These are phyloP conservation scores for Pleurozium schreberi DNA, from an alignment of 225 moss, liverwort and hornwort genomes.

Conservation along the genomic window DNA sequence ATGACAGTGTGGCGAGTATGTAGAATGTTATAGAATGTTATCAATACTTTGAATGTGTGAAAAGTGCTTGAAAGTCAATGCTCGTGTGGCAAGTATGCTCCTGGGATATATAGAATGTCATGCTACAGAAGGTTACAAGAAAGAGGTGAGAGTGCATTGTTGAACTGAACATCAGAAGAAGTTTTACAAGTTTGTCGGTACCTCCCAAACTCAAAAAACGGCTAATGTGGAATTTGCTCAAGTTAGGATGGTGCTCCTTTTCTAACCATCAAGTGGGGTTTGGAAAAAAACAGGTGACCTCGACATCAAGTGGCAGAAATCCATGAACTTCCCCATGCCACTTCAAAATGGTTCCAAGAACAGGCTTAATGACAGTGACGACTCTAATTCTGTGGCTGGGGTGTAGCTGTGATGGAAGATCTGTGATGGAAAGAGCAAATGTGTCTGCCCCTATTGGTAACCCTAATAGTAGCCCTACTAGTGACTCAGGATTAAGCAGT, in stretches of 20 bases:
- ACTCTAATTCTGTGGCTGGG: neutral
- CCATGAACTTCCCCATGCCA: slow-evolving; percentile 30
- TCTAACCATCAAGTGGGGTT: neutral
- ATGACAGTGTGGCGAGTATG: neutral
- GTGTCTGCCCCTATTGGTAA: too few relatives aligned
- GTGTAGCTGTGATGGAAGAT: neutral
- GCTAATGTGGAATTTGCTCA: neutral
- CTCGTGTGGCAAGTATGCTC: neutral
- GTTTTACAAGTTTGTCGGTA: neutral
- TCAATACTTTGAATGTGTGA: neutral
- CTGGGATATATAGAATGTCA: neutral
- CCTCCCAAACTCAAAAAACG: neutral
- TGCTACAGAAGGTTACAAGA: neutral
- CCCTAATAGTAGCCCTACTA: neutral
- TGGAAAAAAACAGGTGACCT: neutral
- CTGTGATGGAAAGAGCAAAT: neutral
- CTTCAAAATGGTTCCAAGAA: slow-evolving; percentile 12
- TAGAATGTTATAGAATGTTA: neutral
- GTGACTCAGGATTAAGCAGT: neutral
- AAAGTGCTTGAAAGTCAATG: neutral
- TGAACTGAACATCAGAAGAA: neutral
- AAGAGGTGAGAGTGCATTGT: neutral
- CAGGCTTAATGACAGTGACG: neutral
- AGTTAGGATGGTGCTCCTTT: neutral
- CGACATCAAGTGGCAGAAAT: neutral